Percentiles rank a stretch among this genome's conserved stretches.
Evolutionary conservation across 2,329 filamentous ascomycete species (phyloP).

Genomic region (Ramularia endophylla): DNA sequence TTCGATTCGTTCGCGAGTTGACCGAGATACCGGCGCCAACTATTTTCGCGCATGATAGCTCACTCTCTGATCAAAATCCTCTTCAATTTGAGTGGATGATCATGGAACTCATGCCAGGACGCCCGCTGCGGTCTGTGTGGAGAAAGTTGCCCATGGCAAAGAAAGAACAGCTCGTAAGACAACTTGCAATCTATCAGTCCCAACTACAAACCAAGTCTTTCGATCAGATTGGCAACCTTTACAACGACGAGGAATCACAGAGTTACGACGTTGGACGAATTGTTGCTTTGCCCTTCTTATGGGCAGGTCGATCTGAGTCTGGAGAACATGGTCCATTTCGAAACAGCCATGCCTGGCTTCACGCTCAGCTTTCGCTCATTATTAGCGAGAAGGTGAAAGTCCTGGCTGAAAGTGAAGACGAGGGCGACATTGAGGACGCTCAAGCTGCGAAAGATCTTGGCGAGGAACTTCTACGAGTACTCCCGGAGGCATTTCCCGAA

Average conservation of each 20-base stretch:
- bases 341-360: conserved; percentile 2
- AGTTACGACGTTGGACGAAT: conserved; percentile 1
- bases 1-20: conserved; percentile 5
- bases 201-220: background rate
- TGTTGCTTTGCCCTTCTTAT: conserved; percentile 2
- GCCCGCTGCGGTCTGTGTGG: conserved; percentile 2
- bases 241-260: background rate
- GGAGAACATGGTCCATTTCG: conserved; percentile 1
- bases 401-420: background rate
- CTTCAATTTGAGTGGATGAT: conserved; percentile 7
- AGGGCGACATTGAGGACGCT: conserved; percentile 2
- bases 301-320: background rate
- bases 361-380: conserved; percentile 1
- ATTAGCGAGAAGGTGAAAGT: background rate
- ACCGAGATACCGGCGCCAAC: conserved; percentile 6
- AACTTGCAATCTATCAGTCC: conserved; percentile 1
- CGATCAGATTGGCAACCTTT: conserved; percentile 1
- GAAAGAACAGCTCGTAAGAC: conserved; percentile 2
- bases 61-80: conserved; percentile 6
- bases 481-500: background rate
- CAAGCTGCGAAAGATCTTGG: background rate
- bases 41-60: conserved; percentile 1
- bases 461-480: background rate
- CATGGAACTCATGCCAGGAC: conserved; percentile 8
- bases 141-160: background rate